phyloP scores from a whole-genome alignment of 2,329 filamentous ascomycete genomes.

The Aaosphaeria pasadenensis region DNA sequence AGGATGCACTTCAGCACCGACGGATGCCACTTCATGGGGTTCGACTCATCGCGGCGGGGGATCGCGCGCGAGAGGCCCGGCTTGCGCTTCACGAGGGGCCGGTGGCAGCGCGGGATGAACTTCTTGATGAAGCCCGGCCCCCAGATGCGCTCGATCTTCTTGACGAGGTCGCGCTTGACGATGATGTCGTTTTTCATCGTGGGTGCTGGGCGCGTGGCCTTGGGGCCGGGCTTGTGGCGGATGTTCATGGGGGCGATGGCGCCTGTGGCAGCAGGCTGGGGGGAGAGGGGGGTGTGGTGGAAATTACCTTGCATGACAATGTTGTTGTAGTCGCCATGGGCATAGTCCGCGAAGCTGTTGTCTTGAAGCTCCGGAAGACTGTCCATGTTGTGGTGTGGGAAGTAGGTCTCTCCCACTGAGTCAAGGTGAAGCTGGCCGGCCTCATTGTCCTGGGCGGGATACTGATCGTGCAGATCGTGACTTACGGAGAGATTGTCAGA shows the following conservation, averaged over 20 bases:
- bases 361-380: neutral
- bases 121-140: slow-evolving; percentile 23
- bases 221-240: slow-evolving; percentile 16
- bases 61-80: slow-evolving; percentile 13
- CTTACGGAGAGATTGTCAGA: neutral
- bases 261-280: neutral
- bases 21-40: slow-evolving; percentile 28
- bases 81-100: slow-evolving; percentile 20
- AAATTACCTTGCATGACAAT: neutral
- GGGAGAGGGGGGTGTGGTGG: neutral
- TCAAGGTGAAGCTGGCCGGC: neutral
- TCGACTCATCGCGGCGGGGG: slow-evolving; percentile 18
- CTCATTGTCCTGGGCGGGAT: too few species aligned
- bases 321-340: neutral
- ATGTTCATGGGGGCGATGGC: slow-evolving; percentile 1
- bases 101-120: slow-evolving; percentile 28
- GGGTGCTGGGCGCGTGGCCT: slow-evolving; percentile 12
- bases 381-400: neutral
- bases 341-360: neutral
- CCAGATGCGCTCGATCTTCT: slow-evolving; percentile 25
- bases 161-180: slow-evolving; percentile 21
- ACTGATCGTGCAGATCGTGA: too few species aligned
- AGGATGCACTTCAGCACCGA: slow-evolving; percentile 25
- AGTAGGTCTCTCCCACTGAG: neutral
- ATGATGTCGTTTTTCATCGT: slow-evolving; percentile 23